These are phyloP conservation scores for Hyaloperonospora arabidopsidis DNA, from an alignment of 352 stramenopile species.

Conservation along the genomic window DNA sequence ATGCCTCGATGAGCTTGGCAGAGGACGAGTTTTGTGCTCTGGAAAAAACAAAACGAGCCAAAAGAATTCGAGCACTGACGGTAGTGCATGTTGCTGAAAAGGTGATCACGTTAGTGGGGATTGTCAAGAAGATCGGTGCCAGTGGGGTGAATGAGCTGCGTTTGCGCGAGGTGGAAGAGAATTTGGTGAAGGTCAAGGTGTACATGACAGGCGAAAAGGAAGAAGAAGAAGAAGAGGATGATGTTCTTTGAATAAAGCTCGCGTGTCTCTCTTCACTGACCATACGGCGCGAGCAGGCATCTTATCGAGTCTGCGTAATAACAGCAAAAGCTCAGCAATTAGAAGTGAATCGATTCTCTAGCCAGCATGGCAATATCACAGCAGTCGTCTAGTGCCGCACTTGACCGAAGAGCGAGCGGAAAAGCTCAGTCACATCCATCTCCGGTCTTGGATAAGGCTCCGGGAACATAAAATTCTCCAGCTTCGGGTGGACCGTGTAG, in stretches of 20 bases:
- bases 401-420: constrained; percentile 78
- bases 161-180: constrained; percentile 36
- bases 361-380: constrained; percentile 7
- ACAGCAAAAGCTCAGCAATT: no score
- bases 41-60: constrained; percentile 55
- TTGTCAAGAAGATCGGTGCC: constrained; percentile 79
- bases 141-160: constrained; percentile 46
- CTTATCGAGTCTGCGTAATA: no score
- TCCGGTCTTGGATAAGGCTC: constrained; percentile 66
- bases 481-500: constrained; percentile 81
- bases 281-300: not conserved
- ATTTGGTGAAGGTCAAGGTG: constrained; percentile 40
- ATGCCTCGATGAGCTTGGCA: constrained; percentile 63
- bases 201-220: constrained; percentile 59
- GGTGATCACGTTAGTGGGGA: constrained; percentile 61
- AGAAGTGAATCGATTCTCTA: constrained; percentile 14
- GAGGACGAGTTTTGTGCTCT: constrained; percentile 72
- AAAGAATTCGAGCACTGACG: constrained; percentile 70
- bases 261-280: no score
- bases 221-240: constrained; percentile 78
- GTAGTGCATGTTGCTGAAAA: constrained; percentile 72
- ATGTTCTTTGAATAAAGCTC: constrained; percentile 52
- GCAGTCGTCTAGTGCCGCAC: constrained; percentile 28
- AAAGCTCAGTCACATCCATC: constrained; percentile 81
- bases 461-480: constrained; percentile 88